Conservation (phyloP, 805 yeast genomes). For the Cyberlindnera americana region DNA sequence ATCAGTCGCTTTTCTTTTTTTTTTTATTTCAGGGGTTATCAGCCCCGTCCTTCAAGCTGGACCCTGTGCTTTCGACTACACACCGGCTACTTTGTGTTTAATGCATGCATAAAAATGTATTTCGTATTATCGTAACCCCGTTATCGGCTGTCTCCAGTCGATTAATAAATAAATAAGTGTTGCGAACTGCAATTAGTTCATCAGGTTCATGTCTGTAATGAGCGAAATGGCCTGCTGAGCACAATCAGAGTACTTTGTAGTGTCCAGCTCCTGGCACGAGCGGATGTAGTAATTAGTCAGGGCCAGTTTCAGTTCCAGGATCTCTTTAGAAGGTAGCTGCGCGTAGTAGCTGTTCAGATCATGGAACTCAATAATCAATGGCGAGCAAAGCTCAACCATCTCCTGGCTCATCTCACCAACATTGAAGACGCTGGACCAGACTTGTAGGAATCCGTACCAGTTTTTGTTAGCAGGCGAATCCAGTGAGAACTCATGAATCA, state of each 20-base stretch:
- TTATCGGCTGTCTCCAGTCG: not conserved
- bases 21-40: no score
- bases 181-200: constrained; percentile 1
- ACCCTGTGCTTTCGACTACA: no score
- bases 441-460: constrained; percentile 31
- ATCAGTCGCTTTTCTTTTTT: no score
- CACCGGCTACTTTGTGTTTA: no score
- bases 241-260: constrained; percentile 7
- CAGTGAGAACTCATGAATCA: constrained; percentile 19
- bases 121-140: constrained; percentile 3
- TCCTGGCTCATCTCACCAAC: constrained; percentile 16
- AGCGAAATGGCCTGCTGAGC: constrained; percentile 19
- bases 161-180: constrained; percentile 5
- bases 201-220: constrained; percentile 12
- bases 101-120: not conserved
- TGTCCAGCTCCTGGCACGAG: not conserved
- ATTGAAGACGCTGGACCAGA: constrained; percentile 31
- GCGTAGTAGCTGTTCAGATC: constrained; percentile 33
- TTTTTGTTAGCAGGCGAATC: constrained; percentile 16
- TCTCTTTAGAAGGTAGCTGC: constrained; percentile 24
- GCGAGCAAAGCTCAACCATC: constrained; percentile 32
- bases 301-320: constrained; percentile 31
- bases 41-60: no score
- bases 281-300: constrained; percentile 26
- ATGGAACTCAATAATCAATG: constrained; percentile 33